These are phyloP conservation scores for Rhizophagus clarus DNA, from an alignment of 192 early-diverging fungal genomes.

Conservation along the genomic window DNA sequence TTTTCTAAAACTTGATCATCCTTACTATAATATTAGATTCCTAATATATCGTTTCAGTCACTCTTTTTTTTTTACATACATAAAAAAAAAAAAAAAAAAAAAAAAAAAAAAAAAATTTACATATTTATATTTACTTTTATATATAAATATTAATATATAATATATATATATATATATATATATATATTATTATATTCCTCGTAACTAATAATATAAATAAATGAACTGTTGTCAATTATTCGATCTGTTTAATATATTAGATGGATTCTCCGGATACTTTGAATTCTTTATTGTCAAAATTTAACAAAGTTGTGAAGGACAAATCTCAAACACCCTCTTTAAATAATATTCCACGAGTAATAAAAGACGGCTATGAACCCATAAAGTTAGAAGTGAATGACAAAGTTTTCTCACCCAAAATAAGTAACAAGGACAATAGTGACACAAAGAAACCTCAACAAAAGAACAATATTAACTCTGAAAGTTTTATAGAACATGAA, in stretches of 20 bases:
- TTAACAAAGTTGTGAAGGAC: background rate
- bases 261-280: slow-evolving; percentile 21
- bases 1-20: no score
- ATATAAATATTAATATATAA: no score
- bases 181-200: background rate
- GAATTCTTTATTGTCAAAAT: background rate
- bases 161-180: no score
- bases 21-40: no score
- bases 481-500: slow-evolving; percentile 18
- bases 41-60: no score
- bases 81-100: no score
- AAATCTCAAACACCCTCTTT: slow-evolving; percentile 21
- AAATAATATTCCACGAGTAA: slow-evolving; percentile 15
- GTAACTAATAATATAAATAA: slow-evolving; percentile 9
- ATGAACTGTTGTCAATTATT: slow-evolving; percentile 16
- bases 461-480: slow-evolving; percentile 23
- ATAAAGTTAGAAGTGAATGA: slow-evolving; percentile 2
- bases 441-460: slow-evolving; percentile 23
- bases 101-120: no score
- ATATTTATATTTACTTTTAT: no score
- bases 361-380: slow-evolving; percentile 1
- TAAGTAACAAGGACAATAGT: slow-evolving; percentile 30
- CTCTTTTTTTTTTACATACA: no score
- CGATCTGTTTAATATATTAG: slow-evolving; percentile 29
- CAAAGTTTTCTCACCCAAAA: slow-evolving; percentile 5